Percentiles rank a stretch among this genome's conserved stretches.
phyloP scores from a whole-genome alignment of 345 rosid genomes.

The Syzygium aromaticum region DNA sequence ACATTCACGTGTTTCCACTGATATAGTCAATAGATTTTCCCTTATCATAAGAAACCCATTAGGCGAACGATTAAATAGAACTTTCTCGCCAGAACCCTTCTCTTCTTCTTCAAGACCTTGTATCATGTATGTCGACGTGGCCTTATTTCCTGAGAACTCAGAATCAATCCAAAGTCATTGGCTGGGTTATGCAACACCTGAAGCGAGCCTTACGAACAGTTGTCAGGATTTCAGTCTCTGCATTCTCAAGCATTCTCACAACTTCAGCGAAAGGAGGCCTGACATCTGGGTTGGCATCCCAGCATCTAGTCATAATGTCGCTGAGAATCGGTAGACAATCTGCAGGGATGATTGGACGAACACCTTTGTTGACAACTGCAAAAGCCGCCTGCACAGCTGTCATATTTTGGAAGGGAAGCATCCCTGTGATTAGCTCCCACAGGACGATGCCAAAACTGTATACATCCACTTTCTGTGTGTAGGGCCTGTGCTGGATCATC shows the following conservation, averaged over 20 bases:
- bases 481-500: conserved; percentile 38
- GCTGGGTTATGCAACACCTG: conserved; percentile 34
- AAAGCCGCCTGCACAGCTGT: conserved; percentile 42
- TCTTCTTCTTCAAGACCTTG: background rate
- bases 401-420: conserved; percentile 37
- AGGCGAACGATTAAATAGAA: background rate
- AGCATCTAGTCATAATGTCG: conserved; percentile 30
- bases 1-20: background rate
- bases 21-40: background rate
- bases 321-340: conserved; percentile 27
- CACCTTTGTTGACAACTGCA: conserved; percentile 36
- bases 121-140: background rate
- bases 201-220: conserved; percentile 37
- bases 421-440: conserved; percentile 37
- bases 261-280: conserved; percentile 27
- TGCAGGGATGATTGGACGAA: conserved; percentile 21
- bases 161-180: conserved; percentile 27
- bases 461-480: conserved; percentile 39
- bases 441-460: conserved; percentile 42
- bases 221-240: conserved; percentile 25
- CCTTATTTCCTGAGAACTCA: background rate
- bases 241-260: conserved; percentile 29
- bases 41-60: background rate
- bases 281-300: conserved; percentile 34
- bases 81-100: background rate